A percentile compares a stretch with the other conserved stretches of the same genome.
phyloP scores from a whole-genome alignment of 208 protist species.

The Trichomonas tenax region DNA sequence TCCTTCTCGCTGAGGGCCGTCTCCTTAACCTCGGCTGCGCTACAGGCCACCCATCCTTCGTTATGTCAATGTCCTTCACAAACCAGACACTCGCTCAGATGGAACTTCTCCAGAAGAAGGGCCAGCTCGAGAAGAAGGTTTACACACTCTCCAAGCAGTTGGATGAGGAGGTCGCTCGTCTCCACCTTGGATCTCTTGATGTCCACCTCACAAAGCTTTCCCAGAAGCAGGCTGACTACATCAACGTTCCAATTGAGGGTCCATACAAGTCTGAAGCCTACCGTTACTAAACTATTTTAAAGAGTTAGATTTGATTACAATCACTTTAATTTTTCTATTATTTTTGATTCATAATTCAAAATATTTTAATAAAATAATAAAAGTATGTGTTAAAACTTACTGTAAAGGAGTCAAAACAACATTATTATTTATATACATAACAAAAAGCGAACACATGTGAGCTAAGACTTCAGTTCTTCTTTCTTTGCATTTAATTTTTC shows the following conservation, averaged over 20 bases:
- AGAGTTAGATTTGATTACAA: too few species aligned
- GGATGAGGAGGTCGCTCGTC: slow-evolving; percentile 93
- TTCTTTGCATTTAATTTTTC: background rate
- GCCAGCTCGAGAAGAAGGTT: slow-evolving; percentile 71
- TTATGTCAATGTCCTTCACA: slow-evolving; percentile 98
- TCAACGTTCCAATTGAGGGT: slow-evolving; percentile 76
- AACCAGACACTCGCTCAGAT: slow-evolving; percentile 98
- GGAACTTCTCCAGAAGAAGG: slow-evolving; percentile 75
- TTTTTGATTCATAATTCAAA: too few species aligned
- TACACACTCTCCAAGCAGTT: slow-evolving; percentile 90
- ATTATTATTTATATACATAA: too few species aligned
- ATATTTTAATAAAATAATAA: too few species aligned
- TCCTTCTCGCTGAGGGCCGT: slow-evolving; percentile 60
- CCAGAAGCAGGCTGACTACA: slow-evolving; percentile 85
- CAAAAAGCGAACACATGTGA: background rate
- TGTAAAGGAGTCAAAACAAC: too few species aligned
- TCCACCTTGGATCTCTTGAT: slow-evolving; percentile 85
- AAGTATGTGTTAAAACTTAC: too few species aligned
- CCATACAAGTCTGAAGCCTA: slow-evolving; percentile 95
- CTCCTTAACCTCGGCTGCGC: slow-evolving; percentile 98
- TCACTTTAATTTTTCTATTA: too few species aligned
- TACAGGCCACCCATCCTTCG: slow-evolving; percentile 96
- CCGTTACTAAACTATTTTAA: slow-evolving; percentile 75
- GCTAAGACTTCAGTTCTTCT: background rate
- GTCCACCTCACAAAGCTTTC: slow-evolving; percentile 86